These are phyloP conservation scores for Yarrowia deformans DNA, from an alignment of 805 yeast genomes.

Conservation along the genomic window DNA sequence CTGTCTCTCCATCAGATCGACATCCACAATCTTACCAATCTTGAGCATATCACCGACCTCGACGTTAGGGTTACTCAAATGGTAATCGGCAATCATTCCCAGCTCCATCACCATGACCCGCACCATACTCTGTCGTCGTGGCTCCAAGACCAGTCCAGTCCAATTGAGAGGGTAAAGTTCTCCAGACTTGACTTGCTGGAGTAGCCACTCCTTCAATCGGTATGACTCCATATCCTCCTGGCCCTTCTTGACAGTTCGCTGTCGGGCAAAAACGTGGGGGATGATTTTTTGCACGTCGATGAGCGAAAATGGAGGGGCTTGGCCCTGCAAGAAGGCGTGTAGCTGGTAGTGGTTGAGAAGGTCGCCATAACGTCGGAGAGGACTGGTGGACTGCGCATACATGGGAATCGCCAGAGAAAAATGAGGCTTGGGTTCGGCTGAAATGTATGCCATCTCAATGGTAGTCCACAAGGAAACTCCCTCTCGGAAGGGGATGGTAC, in stretches of 20 bases:
- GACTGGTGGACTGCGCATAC: slow-evolving; percentile 86
- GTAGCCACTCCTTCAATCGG: slow-evolving; percentile 20
- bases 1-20: slow-evolving; percentile 27
- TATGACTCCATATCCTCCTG: slow-evolving; percentile 27
- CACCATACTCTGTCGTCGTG: background rate
- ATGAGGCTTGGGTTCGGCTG: slow-evolving; percentile 60
- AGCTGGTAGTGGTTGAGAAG: slow-evolving; percentile 81
- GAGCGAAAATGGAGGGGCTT: slow-evolving; percentile 27
- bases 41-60: slow-evolving; percentile 9
- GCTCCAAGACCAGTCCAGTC: slow-evolving; percentile 17
- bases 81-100: slow-evolving; percentile 21
- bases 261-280: slow-evolving; percentile 27
- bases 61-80: slow-evolving; percentile 5
- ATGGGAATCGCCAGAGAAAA: slow-evolving; percentile 65
- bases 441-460: slow-evolving; percentile 50
- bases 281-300: background rate
- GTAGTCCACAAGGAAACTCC: slow-evolving; percentile 12
- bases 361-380: slow-evolving; percentile 84
- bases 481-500: slow-evolving; percentile 16
- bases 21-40: slow-evolving; percentile 12
- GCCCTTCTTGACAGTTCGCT: slow-evolving; percentile 17
- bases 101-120: slow-evolving; percentile 33
- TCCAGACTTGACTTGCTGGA: background rate
- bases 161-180: slow-evolving; percentile 14
- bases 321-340: slow-evolving; percentile 54